Conservation (phyloP, 371 early-diverging fungal genomes). For the Actinomucor elegans region DNA sequence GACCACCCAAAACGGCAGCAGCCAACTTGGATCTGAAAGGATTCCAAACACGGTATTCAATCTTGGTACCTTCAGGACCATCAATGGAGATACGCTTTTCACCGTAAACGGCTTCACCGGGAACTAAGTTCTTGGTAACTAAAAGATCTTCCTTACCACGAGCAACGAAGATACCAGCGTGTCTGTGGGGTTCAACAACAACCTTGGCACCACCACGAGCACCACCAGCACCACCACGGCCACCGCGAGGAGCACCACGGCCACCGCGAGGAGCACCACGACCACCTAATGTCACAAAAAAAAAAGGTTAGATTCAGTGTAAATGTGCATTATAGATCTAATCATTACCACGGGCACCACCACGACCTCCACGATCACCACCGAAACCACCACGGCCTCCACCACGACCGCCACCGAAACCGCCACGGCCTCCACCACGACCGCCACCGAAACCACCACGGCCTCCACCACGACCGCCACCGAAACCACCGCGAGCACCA, state of each 20-base stretch:
- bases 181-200: slow-evolving; percentile 97
- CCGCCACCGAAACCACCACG: too few species aligned
- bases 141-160: slow-evolving; percentile 99
- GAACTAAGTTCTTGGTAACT: slow-evolving; percentile 98
- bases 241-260: slow-evolving; percentile 48
- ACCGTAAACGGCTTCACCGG: slow-evolving; percentile 98
- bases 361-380: slow-evolving; percentile 49
- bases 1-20: slow-evolving; percentile 98
- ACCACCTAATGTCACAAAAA: neutral
- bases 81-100: slow-evolving; percentile 99
- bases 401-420: slow-evolving; percentile 35
- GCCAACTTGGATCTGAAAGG: slow-evolving; percentile 99
- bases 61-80: slow-evolving; percentile 93
- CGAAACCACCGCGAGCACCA: slow-evolving; percentile 17
- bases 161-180: slow-evolving; percentile 96
- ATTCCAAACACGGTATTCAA: slow-evolving; percentile 99
- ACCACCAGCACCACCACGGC: slow-evolving; percentile 38
- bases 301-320: neutral
- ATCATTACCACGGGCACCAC: slow-evolving; percentile 35
- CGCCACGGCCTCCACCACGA: slow-evolving; percentile 32
- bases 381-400: slow-evolving; percentile 50
- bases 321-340: neutral
- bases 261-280: slow-evolving; percentile 31
- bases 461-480: slow-evolving; percentile 21
- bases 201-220: slow-evolving; percentile 75